phyloP scores from a whole-genome alignment of 2,329 filamentous ascomycete species.

The Nothophoma quercina region DNA sequence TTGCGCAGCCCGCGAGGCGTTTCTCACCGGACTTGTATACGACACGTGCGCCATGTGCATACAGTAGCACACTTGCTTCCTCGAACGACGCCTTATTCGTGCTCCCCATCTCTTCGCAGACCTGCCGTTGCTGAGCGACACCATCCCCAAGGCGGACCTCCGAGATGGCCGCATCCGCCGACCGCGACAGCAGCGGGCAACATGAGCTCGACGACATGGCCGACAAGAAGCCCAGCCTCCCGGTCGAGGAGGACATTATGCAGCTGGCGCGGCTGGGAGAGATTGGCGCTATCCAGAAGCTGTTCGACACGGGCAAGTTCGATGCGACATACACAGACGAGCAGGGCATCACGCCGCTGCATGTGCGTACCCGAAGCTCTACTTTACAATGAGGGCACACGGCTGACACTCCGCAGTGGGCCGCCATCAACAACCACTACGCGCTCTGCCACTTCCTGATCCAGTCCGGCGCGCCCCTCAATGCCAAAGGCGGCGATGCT shows the following conservation, averaged over 20 bases:
- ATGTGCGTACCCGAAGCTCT: slow-evolving; percentile 65
- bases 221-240: slow-evolving; percentile 49
- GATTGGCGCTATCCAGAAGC: slow-evolving; percentile 82
- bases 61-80: slow-evolving; percentile 1
- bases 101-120: not conserved
- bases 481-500: slow-evolving; percentile 94
- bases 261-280: slow-evolving; percentile 91
- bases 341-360: slow-evolving; percentile 93
- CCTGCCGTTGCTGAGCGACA: slow-evolving; percentile 5
- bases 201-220: slow-evolving; percentile 50
- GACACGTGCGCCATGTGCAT: slow-evolving; percentile 23
- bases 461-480: slow-evolving; percentile 85
- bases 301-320: slow-evolving; percentile 83
- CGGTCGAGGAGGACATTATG: slow-evolving; percentile 85
- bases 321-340: slow-evolving; percentile 85
- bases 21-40: slow-evolving; percentile 7
- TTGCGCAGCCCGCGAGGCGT: slow-evolving; percentile 18
- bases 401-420: slow-evolving; percentile 72
- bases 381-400: not conserved
- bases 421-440: slow-evolving; percentile 98
- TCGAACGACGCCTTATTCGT: not conserved
- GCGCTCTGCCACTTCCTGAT: slow-evolving; percentile 96
- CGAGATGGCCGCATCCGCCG: slow-evolving; percentile 37
- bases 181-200: slow-evolving; percentile 34
- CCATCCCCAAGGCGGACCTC: slow-evolving; percentile 23